Percentiles rank a stretch among this genome's conserved stretches.
Conservation (phyloP, 108 stramenopile genomes). For the Parietichytrium sp. region DNA sequence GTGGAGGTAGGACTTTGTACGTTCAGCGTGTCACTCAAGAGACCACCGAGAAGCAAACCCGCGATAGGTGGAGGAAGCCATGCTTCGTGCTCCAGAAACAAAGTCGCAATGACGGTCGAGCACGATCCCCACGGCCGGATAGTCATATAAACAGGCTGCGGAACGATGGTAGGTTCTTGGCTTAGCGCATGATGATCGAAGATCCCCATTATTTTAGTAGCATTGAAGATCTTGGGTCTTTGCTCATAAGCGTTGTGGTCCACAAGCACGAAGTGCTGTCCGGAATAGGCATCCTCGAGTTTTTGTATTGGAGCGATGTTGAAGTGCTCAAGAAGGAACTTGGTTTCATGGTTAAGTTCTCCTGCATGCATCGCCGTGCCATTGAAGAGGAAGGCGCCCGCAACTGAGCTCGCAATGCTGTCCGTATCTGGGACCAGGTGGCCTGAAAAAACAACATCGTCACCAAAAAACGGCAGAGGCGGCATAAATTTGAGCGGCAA, state of each 20-base stretch:
- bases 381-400: not conserved
- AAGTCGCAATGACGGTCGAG: not conserved
- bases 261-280: not conserved
- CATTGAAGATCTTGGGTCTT: constrained; percentile 4
- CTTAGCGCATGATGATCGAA: constrained; percentile 16
- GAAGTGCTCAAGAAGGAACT: not conserved
- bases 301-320: not conserved
- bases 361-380: constrained; percentile 32
- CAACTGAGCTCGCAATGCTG: not conserved
- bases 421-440: not conserved
- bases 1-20: constrained; percentile 4
- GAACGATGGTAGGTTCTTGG: not conserved
- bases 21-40: constrained; percentile 9
- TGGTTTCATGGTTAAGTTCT: not conserved
- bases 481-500: no score
- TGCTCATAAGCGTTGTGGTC: constrained; percentile 38
- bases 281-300: not conserved
- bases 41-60: not conserved
- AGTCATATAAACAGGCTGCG: not conserved
- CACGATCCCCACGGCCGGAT: constrained; percentile 1
- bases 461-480: not conserved
- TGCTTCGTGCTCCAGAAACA: not conserved
- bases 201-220: not conserved
- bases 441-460: not conserved
- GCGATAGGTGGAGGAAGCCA: not conserved